Base-by-base conservation (phyloP, 2,329 filamentous ascomycete genomes). In the Hirsutella thompsonii region DNA sequence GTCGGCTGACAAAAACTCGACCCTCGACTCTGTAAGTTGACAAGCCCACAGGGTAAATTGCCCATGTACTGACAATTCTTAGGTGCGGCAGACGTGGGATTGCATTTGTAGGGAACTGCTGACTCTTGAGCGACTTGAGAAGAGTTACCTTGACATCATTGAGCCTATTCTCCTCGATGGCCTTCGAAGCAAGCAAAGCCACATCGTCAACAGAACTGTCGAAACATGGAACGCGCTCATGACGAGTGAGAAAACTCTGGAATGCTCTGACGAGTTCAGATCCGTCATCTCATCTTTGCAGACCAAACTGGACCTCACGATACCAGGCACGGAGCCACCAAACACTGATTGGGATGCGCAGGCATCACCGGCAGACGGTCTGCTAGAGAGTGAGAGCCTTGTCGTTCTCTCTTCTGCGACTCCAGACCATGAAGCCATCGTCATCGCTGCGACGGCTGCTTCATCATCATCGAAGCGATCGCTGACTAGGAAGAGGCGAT, bases 161-260 rank as follows among this genome's bases (percentile, higher is more conserved):
- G 74, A 81, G 48, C 56, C 60, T 3, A 53, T 81, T 4, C 54
- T 81, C 14, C 70, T 66, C 34, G 68, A 71, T 10, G 73, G 69
- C 1, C 81, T 72, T 58, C 70, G 58, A 47, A 80, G 64, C 63
- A 80, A 64, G 57, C 82, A 70, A 52, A 62, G 53, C 42, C 63
- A 56, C 44, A 72, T 65, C 50, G 83, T 63, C 46, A 77, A 59
- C 56, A 67, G 54, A 52, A 61, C 69, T 16, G 59, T 66, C 30
- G 61, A 63, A 20, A 50, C 67, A 46, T 95, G 87, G 87, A 89
- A 88, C 49, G 55, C 60, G 0, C 72, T 79, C 0, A 87, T 86
- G 52, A 78, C 78, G 18, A 62, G 71, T 14, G 69, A 74, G 32
- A 65, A 74, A 3, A 61, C 63, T 5, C 53, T 87, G 2, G 61